These are phyloP conservation scores for Nigrospora osmanthi DNA, from an alignment of 2,329 filamentous ascomycete genomes.

Conservation along the genomic window DNA sequence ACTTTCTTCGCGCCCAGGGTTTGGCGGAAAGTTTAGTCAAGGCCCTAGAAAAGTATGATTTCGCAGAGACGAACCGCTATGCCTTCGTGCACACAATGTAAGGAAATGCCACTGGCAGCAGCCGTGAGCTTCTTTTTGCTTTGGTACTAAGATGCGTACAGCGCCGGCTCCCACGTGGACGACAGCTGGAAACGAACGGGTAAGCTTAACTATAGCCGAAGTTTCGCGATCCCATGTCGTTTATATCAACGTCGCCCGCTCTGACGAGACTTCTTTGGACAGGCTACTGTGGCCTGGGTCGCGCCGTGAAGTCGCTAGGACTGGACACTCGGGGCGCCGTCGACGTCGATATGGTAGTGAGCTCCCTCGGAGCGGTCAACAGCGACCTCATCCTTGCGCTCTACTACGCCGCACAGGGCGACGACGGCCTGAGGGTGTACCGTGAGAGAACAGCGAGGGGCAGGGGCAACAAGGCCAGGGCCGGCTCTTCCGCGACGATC, in stretches of 20 bases:
- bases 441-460: constrained; percentile 25
- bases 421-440: constrained; percentile 38
- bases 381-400: constrained; percentile 53
- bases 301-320: constrained; percentile 56
- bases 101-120: constrained; percentile 18
- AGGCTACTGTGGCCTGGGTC: constrained; percentile 70
- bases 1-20: constrained; percentile 62
- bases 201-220: constrained; percentile 15
- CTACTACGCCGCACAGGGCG: constrained; percentile 46
- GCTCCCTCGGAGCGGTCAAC: constrained; percentile 74
- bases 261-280: background rate
- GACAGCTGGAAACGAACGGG: constrained; percentile 34
- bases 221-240: constrained; percentile 4
- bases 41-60: constrained; percentile 75
- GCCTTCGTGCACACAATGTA: constrained; percentile 84
- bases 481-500: constrained; percentile 14
- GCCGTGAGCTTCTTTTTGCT: background rate
- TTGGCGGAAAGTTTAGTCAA: constrained; percentile 56
- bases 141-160: constrained; percentile 20
- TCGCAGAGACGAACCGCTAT: constrained; percentile 60
- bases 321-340: constrained; percentile 47
- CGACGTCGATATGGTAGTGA: constrained; percentile 68
- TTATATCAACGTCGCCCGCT: background rate
- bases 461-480: constrained; percentile 18
- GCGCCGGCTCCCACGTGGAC: constrained; percentile 48